These are phyloP conservation scores for Elsinoe arachidis DNA, from an alignment of 2,329 filamentous ascomycete species.

Conservation along the genomic window DNA sequence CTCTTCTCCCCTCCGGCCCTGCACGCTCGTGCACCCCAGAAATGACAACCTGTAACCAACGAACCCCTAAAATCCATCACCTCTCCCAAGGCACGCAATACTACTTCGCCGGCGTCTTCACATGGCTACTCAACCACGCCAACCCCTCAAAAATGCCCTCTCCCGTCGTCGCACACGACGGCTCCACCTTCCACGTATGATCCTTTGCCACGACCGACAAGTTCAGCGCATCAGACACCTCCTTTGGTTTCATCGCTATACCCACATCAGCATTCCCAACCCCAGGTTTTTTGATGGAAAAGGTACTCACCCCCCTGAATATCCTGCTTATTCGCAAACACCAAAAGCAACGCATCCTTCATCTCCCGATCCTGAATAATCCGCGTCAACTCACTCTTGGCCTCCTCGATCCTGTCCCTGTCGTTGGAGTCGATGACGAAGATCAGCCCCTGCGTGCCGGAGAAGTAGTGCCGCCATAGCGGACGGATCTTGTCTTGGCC, in stretches of 20 bases:
- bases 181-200: slow-evolving; percentile 47
- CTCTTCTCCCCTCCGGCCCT: neutral
- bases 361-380: slow-evolving; percentile 99
- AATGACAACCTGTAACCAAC: too few relatives aligned
- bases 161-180: slow-evolving; percentile 45
- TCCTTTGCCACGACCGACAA: slow-evolving; percentile 43
- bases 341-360: slow-evolving; percentile 88
- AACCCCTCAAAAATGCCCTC: slow-evolving; percentile 46
- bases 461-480: slow-evolving; percentile 98
- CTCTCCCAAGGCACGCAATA: neutral
- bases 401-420: slow-evolving; percentile 95
- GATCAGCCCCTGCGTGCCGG: slow-evolving; percentile 93
- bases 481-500: slow-evolving; percentile 98
- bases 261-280: neutral
- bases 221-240: slow-evolving; percentile 41
- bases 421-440: slow-evolving; percentile 99
- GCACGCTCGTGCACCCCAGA: neutral
- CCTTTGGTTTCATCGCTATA: slow-evolving; percentile 42
- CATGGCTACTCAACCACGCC: slow-evolving; percentile 44
- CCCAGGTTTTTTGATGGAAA: slow-evolving; percentile 16
- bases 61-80: neutral
- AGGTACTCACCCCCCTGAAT: slow-evolving; percentile 63
- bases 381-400: slow-evolving; percentile 88
- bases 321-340: slow-evolving; percentile 99
- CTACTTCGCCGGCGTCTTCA: slow-evolving; percentile 34